phyloP scores from a whole-genome alignment of 495 filamentous ascomycete genomes.

The Tuber umbilicatum region DNA sequence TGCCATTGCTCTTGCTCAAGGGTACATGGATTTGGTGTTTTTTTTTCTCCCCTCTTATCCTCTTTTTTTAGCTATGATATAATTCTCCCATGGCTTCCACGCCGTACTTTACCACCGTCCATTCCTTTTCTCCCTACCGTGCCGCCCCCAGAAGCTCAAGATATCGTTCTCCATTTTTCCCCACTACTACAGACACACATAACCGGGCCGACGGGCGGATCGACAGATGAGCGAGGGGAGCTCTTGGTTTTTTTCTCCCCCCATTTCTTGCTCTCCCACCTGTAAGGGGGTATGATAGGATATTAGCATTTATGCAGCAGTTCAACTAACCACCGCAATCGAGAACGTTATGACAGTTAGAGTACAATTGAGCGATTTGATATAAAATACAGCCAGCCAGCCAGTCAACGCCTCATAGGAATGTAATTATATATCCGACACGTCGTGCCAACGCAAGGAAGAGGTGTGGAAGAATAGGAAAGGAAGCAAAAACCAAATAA shows the following conservation, averaged over 20 bases:
- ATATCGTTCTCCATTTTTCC: neutral
- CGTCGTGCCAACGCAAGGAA: slow-evolving; percentile 25
- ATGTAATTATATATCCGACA: slow-evolving; percentile 40
- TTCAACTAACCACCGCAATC: neutral
- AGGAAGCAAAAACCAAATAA: slow-evolving; percentile 11
- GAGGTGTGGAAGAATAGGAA: slow-evolving; percentile 18
- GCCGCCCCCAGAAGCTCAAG: neutral
- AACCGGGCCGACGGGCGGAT: neutral
- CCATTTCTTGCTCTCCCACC: slow-evolving; percentile 15
- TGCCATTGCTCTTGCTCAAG: neutral
- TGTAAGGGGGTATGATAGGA: slow-evolving; percentile 6
- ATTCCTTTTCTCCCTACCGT: neutral
- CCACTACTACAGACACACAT: neutral
- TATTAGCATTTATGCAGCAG: neutral
- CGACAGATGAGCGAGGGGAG: neutral
- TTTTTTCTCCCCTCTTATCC: slow-evolving; percentile 11
- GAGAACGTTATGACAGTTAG: slow-evolving; percentile 7
- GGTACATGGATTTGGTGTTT: slow-evolving; percentile 21
- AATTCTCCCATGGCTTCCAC: neutral
- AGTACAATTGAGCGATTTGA: slow-evolving; percentile 42
- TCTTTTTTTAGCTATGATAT: neutral
- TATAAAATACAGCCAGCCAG: slow-evolving; percentile 32
- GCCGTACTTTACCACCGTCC: neutral
- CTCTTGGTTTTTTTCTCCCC: slow-evolving; percentile 11
- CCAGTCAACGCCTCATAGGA: slow-evolving; percentile 33